Evolutionary conservation across 2,329 filamentous ascomycete genomes (phyloP), one percentile per base, ranked within the genome.

Genomic region (Colletotrichum sp.): DNA sequence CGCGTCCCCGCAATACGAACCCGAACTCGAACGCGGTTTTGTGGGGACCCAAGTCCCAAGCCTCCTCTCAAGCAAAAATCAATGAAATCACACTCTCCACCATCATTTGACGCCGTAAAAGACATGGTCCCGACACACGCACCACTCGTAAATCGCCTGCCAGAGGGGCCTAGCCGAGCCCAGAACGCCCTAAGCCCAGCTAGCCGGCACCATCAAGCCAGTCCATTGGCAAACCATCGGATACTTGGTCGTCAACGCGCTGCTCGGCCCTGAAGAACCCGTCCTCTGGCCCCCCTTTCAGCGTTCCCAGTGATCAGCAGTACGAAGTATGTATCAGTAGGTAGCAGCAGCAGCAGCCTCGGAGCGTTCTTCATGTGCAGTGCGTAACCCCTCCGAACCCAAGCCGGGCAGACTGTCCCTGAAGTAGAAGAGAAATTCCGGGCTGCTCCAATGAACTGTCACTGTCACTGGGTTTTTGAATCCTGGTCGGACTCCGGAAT

Each of bases 1-100:
- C 55, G 16, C 15, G 10, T 43, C 32, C 30, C 72, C 69, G 26
- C 24, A 67, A 75, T 67, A 63, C 72, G 69, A 75, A 72, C 16
- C 36, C 69, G 69, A 75, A 72, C 69, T 18, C 72, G 63, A 72
- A 72, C 55, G 26, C 26, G 66, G 30, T 34, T 36, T 18, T 55
- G 12, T 70, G 55, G 32, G 12, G n/a, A 9, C 32, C 15, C 24
- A 48, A 3, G 18, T 43, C 63, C 26, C 16, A 13, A 18, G 26
- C 32, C 65, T 52, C 32, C 55, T 21, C 43, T 21, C 10, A 13
- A 52, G 43, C 36, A 24, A 21, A 26, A 26, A 26, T 10, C 12
- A 24, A n/a, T 58, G 32, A 21, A 38, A 26, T 48, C 55, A 26
- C n/a, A 24, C 58, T 63, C 13, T 16, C 36, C 57, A 64, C 67